Conservation (phyloP, 2,329 filamentous ascomycete genomes). For the Elsinoe batatas region DNA sequence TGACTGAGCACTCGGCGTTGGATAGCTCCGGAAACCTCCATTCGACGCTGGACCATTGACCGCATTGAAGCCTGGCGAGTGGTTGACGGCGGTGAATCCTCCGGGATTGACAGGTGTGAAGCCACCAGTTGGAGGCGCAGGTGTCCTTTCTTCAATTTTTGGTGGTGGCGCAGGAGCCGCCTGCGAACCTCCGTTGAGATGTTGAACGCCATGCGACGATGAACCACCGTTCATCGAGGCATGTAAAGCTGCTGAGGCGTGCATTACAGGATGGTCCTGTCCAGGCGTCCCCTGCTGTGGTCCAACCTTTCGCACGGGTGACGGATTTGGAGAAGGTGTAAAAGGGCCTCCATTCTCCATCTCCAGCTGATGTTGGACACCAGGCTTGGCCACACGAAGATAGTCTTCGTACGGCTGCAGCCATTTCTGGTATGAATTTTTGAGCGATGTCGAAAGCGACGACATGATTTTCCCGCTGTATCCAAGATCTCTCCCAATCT, state of each 20-base stretch:
- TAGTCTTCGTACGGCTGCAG: conserved; percentile 96
- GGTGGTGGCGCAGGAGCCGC: conserved; percentile 7
- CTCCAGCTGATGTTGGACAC: conserved; percentile 92
- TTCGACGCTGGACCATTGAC: conserved; percentile 39
- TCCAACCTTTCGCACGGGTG: conserved; percentile 53
- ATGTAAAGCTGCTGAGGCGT: conserved; percentile 47
- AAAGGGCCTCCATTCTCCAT: conserved; percentile 86
- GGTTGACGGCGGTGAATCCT: conserved; percentile 59
- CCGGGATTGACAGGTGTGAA: conserved; percentile 63
- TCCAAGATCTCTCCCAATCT: conserved; percentile 89
- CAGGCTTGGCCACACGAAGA: conserved; percentile 77
- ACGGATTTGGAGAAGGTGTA: conserved; percentile 65
- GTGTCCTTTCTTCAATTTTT: conserved; percentile 31
- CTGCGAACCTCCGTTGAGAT: conserved; percentile 11
- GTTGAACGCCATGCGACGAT: background rate
- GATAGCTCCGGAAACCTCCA: conserved; percentile 44
- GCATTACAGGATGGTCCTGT: conserved; percentile 56
- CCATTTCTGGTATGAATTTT: conserved; percentile 97
- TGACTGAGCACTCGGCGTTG: conserved; percentile 43
- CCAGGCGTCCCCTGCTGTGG: conserved; percentile 39
- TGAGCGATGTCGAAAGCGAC: conserved; percentile 89
- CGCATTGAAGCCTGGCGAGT: conserved; percentile 46
- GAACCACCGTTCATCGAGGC: conserved; percentile 30
- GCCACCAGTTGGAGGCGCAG: conserved; percentile 42
- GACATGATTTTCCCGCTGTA: conserved; percentile 99